These are phyloP conservation scores for Pyrenopolyporus hunteri DNA, from an alignment of 495 filamentous ascomycete genomes.

Conservation along the genomic window DNA sequence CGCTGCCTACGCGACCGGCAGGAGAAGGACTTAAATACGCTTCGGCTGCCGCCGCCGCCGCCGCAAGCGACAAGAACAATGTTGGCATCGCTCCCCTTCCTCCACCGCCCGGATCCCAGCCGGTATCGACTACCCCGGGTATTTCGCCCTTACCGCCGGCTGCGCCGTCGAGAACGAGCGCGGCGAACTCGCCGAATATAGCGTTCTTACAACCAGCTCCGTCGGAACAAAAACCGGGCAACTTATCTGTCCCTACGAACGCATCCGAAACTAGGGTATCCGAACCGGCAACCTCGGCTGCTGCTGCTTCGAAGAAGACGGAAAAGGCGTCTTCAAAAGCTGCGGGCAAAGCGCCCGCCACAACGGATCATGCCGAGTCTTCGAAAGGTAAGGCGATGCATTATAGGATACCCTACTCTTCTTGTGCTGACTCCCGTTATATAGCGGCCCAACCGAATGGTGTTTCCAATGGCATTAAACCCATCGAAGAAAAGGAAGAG, in stretches of 20 bases:
- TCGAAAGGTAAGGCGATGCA: slow-evolving; percentile 47
- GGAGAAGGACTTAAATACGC: slow-evolving; percentile 96
- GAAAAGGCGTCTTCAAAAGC: slow-evolving; percentile 50
- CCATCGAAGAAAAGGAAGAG: slow-evolving; percentile 59
- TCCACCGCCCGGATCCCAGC: slow-evolving; percentile 73
- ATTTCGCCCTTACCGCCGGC: slow-evolving; percentile 58
- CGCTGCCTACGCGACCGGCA: slow-evolving; percentile 79
- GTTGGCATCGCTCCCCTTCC: slow-evolving; percentile 93
- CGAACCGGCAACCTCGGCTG: slow-evolving; percentile 17
- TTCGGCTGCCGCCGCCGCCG: slow-evolving; percentile 92
- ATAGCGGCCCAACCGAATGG: slow-evolving; percentile 61
- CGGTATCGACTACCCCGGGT: slow-evolving; percentile 42
- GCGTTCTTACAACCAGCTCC: slow-evolving; percentile 49
- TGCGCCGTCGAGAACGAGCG: slow-evolving; percentile 48
- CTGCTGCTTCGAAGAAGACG: slow-evolving; percentile 40
- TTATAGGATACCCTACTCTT: slow-evolving; percentile 7
- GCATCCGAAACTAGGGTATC: slow-evolving; percentile 32
- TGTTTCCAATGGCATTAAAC: slow-evolving; percentile 55
- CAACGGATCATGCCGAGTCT: slow-evolving; percentile 44
- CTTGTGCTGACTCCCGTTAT: slow-evolving; percentile 34
- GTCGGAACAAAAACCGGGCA: slow-evolving; percentile 45
- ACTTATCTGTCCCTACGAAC: slow-evolving; percentile 29
- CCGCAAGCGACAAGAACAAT: slow-evolving; percentile 91
- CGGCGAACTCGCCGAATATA: slow-evolving; percentile 51
- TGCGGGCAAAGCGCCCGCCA: slow-evolving; percentile 50